Conservation (phyloP, 306 rosid species). For the Begonia loranthoides region DNA sequence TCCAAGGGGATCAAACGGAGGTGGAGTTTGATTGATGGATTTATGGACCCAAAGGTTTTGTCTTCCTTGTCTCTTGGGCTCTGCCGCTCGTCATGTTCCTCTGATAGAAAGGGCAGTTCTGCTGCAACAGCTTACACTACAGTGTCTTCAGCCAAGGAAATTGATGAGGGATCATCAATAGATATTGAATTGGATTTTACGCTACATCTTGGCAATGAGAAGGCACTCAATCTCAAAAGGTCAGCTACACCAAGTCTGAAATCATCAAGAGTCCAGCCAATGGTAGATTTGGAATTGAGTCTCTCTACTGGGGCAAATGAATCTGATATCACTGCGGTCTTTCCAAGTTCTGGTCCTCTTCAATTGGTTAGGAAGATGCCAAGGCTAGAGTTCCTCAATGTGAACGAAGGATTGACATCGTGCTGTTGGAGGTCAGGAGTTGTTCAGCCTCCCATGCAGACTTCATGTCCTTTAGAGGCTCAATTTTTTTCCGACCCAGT, state of each 20-base stretch:
- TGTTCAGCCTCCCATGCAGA: constrained; percentile 22
- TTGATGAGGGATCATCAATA: constrained; percentile 78
- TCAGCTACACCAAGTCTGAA: constrained; percentile 26
- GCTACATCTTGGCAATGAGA: constrained; percentile 60
- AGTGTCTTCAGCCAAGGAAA: constrained; percentile 77
- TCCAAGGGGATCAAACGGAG: constrained; percentile 67
- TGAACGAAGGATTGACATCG: constrained; percentile 56
- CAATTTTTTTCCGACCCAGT: constrained; percentile 29
- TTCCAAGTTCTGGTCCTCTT: constrained; percentile 27
- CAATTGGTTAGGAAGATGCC: constrained; percentile 41
- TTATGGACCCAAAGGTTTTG: constrained; percentile 36
- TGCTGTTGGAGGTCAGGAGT: constrained; percentile 37
- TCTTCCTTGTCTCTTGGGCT: constrained; percentile 74
- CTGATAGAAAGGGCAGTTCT: constrained; percentile 90
- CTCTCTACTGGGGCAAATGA: constrained; percentile 62
- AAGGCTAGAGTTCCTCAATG: constrained; percentile 23
- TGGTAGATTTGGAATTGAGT: constrained; percentile 66
- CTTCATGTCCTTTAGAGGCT: constrained; percentile 19
- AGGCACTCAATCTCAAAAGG: constrained; percentile 34
- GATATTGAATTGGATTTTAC: constrained; percentile 63
- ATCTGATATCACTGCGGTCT: constrained; percentile 51
- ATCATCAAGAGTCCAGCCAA: constrained; percentile 31
- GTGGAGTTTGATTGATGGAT: constrained; percentile 49
- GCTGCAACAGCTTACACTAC: constrained; percentile 63
- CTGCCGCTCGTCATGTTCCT: constrained; percentile 63